Conservation (phyloP, 2,329 filamentous ascomycete genomes). For the Trichoderma sp. region DNA sequence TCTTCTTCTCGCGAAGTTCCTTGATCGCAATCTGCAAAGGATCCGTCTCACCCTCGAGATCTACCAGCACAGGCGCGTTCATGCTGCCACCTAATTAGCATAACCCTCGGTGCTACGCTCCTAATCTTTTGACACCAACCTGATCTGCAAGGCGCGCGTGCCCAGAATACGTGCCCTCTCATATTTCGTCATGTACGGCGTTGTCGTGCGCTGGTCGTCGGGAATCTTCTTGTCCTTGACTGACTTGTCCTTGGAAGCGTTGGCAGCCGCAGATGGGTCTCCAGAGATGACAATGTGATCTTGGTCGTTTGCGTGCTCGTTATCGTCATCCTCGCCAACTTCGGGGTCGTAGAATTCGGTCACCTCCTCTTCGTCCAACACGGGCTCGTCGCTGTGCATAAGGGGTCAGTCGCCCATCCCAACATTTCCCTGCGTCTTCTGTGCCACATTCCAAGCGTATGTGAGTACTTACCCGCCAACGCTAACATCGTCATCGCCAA, state of each 20-base stretch:
- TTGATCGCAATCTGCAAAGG: constrained; percentile 97
- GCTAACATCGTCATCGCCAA: constrained; percentile 67
- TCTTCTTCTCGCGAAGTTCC: constrained; percentile 97
- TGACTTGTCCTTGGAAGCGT: constrained; percentile 59
- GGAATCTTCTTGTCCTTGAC: constrained; percentile 86
- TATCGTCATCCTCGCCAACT: constrained; percentile 57
- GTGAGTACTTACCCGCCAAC: constrained; percentile 56
- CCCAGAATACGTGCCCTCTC: constrained; percentile 92
- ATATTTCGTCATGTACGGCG: constrained; percentile 99
- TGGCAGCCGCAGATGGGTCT: constrained; percentile 64
- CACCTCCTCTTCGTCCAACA: constrained; percentile 72
- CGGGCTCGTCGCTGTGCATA: constrained; percentile 65
- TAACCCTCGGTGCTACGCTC: constrained; percentile 17
- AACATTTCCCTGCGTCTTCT: background rate
- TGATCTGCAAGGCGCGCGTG: constrained; percentile 93
- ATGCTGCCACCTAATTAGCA: constrained; percentile 62
- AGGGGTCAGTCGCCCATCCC: constrained; percentile 1
- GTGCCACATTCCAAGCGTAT: constrained; percentile 30
- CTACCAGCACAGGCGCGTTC: constrained; percentile 95
- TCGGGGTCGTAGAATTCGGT: constrained; percentile 61
- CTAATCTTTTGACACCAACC: constrained; percentile 60
- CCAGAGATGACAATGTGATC: constrained; percentile 64
- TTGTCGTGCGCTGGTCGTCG: constrained; percentile 85
- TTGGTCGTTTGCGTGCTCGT: constrained; percentile 57
- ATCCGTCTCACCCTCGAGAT: constrained; percentile 96